These are phyloP conservation scores for Suhomyces chickasaworum DNA, from an alignment of 1,139 yeast species.

Conservation along the genomic window DNA sequence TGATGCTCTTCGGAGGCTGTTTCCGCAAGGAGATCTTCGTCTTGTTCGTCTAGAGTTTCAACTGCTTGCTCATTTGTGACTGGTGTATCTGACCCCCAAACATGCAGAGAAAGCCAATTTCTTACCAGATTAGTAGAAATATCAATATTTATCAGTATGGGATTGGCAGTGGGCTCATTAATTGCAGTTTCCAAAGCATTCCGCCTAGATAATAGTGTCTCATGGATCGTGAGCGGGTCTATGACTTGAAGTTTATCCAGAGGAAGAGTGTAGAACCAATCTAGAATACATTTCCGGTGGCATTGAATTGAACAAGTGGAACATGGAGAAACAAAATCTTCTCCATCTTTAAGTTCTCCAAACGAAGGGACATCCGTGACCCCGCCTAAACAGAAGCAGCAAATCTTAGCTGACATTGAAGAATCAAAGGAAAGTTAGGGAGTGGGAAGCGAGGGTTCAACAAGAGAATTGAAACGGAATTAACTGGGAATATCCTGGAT, in stretches of 20 bases:
- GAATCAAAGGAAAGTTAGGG: too few relatives aligned
- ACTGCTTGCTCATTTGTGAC: background rate
- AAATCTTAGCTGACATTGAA: slow-evolving; percentile 19
- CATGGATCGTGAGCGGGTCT: slow-evolving; percentile 11
- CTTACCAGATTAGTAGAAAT: slow-evolving; percentile 3
- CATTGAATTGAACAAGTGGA: slow-evolving; percentile 40
- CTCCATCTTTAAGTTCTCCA: slow-evolving; percentile 41
- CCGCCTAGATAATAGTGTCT: slow-evolving; percentile 5
- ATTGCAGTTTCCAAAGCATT: background rate
- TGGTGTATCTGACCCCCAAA: slow-evolving; percentile 4
- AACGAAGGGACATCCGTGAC: slow-evolving; percentile 45
- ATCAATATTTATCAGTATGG: slow-evolving; percentile 3
- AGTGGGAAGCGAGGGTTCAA: too few relatives aligned
- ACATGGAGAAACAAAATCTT: slow-evolving; percentile 45
- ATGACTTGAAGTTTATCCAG: slow-evolving; percentile 31
- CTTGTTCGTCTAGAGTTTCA: background rate
- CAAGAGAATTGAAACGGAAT: too few relatives aligned
- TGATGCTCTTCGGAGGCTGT: background rate
- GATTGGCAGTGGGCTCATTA: background rate
- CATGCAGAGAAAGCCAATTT: slow-evolving; percentile 6
- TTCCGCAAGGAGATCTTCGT: background rate
- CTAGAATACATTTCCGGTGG: slow-evolving; percentile 45
- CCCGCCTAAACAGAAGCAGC: slow-evolving; percentile 48
- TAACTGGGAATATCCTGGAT: background rate
- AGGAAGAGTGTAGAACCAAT: slow-evolving; percentile 47